Base-by-base conservation (phyloP, 164 flowering plant species). In the Stephania yunnanensis region DNA sequence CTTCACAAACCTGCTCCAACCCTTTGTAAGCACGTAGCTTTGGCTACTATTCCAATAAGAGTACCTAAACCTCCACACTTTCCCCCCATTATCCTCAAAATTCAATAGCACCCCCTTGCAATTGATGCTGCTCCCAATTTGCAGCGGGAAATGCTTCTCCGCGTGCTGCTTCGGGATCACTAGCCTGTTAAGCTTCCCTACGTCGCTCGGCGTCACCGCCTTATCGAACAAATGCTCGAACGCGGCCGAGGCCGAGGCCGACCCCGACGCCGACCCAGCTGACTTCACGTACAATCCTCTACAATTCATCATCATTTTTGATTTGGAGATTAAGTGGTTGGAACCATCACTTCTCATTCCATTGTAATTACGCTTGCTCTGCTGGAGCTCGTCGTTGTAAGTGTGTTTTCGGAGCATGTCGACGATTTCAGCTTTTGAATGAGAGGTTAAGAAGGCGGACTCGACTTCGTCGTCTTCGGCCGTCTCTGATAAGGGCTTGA, bases 81-180 rank as follows among this genome's bases (percentile, higher is more conserved):
- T 93, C 20, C 91, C 94, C 5, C 76, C 77, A 0, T 70, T 79
- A 53, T 93, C 97, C 70, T 93, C 96, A 65, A 93, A 91, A 68
- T 90, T 90, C 73, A 93, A 66, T 44, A 93, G 77, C 61, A 89
- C 65, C 2, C 97, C 95, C 69, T 88, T 91, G 22, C 84, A 73
- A 10, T 76, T 72, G n/a, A n/a, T n/a, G 25, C 25, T 25, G 71
- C 48, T 79, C 30, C 84, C 86, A 31, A 75, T 70, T 25, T 85
- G 89, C 76, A 93, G 69, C 0, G 97, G 97, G 75, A 93, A 93
- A 84, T 91, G 85, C 76, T 85, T 91, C 83, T 95, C 97, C 1
- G 99, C 99, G 74, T 95, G 95, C 53, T 91, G 97, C 73, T 94
- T 94, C 1, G 98, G 98, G 6, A 94, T 92, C 52, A 94, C 98